phyloP scores from a whole-genome alignment of 2,329 filamentous ascomycete species.

The Alternaria incomplexa region DNA sequence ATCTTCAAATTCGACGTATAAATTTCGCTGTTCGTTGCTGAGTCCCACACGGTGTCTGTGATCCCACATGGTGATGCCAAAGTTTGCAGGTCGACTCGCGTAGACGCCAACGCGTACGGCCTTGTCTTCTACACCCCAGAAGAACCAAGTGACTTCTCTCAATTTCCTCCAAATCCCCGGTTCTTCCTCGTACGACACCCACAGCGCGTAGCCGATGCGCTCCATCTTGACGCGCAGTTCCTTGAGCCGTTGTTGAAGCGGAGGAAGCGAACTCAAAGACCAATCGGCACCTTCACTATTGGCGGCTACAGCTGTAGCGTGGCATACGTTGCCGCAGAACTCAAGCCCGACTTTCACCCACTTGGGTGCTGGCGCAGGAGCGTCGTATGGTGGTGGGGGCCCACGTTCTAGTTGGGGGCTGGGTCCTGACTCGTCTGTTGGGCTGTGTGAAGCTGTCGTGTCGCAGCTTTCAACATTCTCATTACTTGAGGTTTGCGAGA shows the following conservation, averaged over 20 bases:
- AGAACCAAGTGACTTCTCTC: constrained; percentile 67
- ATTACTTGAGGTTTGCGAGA: constrained; percentile 14
- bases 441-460: constrained; percentile 10
- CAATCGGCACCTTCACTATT: constrained; percentile 65
- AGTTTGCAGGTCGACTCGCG: constrained; percentile 61
- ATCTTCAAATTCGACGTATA: constrained; percentile 51
- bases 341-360: constrained; percentile 68
- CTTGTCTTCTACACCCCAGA: constrained; percentile 65
- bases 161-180: constrained; percentile 61
- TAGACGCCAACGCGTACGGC: constrained; percentile 65
- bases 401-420: constrained; percentile 25
- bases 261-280: constrained; percentile 58
- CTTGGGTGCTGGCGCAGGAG: constrained; percentile 56
- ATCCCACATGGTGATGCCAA: constrained; percentile 47
- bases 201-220: constrained; percentile 61
- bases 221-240: constrained; percentile 64
- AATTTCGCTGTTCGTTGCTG: constrained; percentile 38
- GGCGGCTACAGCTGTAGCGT: constrained; percentile 63
- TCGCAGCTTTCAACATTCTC: constrained; percentile 9
- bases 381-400: constrained; percentile 44
- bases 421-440: constrained; percentile 17
- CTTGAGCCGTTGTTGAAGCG: constrained; percentile 51
- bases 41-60: constrained; percentile 34
- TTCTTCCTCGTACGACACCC: constrained; percentile 62
- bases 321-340: constrained; percentile 60